Evolutionary conservation across 441 rosid species (phyloP).

Genomic region (Brassica balearica): DNA sequence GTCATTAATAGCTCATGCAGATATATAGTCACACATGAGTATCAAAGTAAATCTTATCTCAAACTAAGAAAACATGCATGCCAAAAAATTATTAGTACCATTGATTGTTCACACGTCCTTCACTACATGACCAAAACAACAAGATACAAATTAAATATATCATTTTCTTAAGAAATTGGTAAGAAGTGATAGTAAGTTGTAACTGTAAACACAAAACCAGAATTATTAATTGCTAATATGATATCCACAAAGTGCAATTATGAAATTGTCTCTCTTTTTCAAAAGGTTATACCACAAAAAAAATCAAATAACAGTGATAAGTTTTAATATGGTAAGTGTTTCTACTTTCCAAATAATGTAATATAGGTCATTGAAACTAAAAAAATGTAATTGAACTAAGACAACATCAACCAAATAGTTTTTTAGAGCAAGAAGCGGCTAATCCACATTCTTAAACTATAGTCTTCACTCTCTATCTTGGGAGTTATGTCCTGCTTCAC

Average conservation of each 20-base stretch:
- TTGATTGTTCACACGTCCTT: conserved; percentile 27
- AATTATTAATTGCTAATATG: conserved; percentile 5
- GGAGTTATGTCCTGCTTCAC: too few relatives aligned
- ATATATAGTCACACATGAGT: background rate
- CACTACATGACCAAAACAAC: conserved; percentile 33
- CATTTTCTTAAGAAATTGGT: background rate
- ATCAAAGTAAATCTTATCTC: conserved; percentile 18
- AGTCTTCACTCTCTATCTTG: too few relatives aligned
- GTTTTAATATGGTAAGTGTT: background rate
- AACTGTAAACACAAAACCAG: conserved; percentile 34
- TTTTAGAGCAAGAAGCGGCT: too few relatives aligned
- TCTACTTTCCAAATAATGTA: background rate
- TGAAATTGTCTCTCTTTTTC: background rate
- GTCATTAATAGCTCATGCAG: background rate
- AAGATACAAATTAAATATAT: background rate
- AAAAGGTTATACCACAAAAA: background rate
- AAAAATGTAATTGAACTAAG: background rate
- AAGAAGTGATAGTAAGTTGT: conserved; percentile 30
- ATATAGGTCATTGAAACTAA: background rate
- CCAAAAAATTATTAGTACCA: conserved; percentile 12
- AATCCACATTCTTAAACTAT: too few relatives aligned
- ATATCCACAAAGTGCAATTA: conserved; percentile 2
- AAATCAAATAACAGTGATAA: background rate
- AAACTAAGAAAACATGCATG: conserved; percentile 5
- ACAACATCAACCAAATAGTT: background rate